A percentile compares a stretch with the other conserved stretches of the same genome.
Conservation (phyloP, 2,329 filamentous ascomycete species). For the Graphiopsis chlorocephala region DNA sequence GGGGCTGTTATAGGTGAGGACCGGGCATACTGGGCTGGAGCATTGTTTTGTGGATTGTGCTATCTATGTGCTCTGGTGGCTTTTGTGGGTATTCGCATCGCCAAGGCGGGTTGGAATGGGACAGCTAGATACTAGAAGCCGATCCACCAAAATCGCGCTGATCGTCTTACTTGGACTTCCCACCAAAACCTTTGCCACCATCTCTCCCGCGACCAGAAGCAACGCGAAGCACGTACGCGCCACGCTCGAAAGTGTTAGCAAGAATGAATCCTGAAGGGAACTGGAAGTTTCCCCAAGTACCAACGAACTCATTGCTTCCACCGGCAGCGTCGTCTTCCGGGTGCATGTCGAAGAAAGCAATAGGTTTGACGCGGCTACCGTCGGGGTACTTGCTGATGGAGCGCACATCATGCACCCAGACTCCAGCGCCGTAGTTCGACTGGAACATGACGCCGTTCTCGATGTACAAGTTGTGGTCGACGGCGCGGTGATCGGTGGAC, state of each 20-base stretch:
- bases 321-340: constrained; percentile 36
- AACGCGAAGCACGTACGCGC: constrained; percentile 33
- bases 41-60: constrained; percentile 26
- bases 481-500: constrained; percentile 38
- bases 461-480: constrained; percentile 53
- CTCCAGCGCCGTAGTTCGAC: constrained; percentile 51
- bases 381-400: constrained; percentile 33
- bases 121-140: background rate
- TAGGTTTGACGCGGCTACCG: constrained; percentile 33
- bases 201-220: constrained; percentile 22
- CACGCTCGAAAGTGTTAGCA: constrained; percentile 50
- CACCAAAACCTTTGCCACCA: constrained; percentile 23
- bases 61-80: constrained; percentile 24
- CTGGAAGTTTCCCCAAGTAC: constrained; percentile 43
- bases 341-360: constrained; percentile 36
- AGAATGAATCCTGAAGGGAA: constrained; percentile 45
- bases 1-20: constrained; percentile 19
- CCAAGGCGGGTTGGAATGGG: background rate
- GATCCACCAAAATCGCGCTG: background rate
- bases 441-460: constrained; percentile 48
- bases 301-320: constrained; percentile 40
- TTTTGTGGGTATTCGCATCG: constrained; percentile 12
- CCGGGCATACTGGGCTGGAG: constrained; percentile 32
- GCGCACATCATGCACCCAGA: constrained; percentile 37
- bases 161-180: constrained; percentile 19